Conservation (phyloP, 1,284 basidiomycete genomes). For the Rhizoctonia solani region DNA sequence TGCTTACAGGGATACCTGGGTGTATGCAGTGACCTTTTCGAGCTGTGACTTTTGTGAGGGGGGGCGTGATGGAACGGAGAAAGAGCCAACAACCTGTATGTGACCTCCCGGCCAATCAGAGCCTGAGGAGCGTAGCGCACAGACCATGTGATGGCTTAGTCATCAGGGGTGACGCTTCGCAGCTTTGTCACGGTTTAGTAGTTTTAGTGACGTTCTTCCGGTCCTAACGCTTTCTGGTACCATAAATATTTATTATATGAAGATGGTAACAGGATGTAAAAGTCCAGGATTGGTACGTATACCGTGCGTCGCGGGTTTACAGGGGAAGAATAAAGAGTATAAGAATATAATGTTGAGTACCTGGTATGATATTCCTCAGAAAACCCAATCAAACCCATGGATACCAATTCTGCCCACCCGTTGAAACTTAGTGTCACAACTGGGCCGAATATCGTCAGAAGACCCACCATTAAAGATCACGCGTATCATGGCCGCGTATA, state of each 20-base stretch:
- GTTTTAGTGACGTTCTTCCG: conserved; percentile 11
- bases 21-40: conserved; percentile 32
- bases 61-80: conserved; percentile 29
- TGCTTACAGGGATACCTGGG: conserved; percentile 19
- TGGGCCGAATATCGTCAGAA: not conserved
- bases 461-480: conserved; percentile 11
- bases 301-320: too few relatives aligned
- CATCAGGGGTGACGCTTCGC: conserved; percentile 23
- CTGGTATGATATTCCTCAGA: not conserved
- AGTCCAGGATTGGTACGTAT: too few relatives aligned
- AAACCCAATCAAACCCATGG: not conserved
- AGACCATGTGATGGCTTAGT: conserved; percentile 16
- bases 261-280: too few relatives aligned
- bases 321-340: too few relatives aligned
- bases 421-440: not conserved
- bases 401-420: not conserved
- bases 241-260: conserved; percentile 49
- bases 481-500: conserved; percentile 54
- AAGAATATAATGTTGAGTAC: too few relatives aligned
- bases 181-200: conserved; percentile 22
- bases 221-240: conserved; percentile 46
- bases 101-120: conserved; percentile 26
- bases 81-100: conserved; percentile 14
- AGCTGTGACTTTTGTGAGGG: conserved; percentile 31
- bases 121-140: conserved; percentile 2